Percentiles rank a stretch among this genome's conserved stretches.
These are phyloP conservation scores for Colletotrichum spaethianum DNA, from an alignment of 2,329 filamentous ascomycete species.

Conservation along the genomic window DNA sequence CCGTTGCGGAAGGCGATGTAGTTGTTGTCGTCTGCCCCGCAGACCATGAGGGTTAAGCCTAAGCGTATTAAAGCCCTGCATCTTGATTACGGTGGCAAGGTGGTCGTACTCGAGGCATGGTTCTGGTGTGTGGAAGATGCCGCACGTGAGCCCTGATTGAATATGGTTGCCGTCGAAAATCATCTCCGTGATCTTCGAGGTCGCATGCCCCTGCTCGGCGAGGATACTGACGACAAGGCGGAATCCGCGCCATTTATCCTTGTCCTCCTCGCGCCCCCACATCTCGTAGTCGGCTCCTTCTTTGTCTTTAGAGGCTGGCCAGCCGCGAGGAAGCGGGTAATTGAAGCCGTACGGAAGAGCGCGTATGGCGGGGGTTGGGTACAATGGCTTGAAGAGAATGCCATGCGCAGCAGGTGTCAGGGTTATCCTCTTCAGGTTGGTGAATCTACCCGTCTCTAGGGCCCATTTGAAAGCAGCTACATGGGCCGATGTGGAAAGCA, in stretches of 20 bases:
- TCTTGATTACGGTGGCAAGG: slow-evolving; percentile 44
- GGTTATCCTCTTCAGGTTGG: slow-evolving; percentile 53
- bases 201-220: slow-evolving; percentile 27
- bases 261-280: slow-evolving; percentile 41
- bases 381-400: slow-evolving; percentile 51
- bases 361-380: slow-evolving; percentile 59
- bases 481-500: slow-evolving; percentile 49
- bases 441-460: slow-evolving; percentile 49
- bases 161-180: slow-evolving; percentile 50
- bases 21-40: slow-evolving; percentile 14
- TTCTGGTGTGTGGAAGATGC: slow-evolving; percentile 46
- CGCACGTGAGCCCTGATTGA: slow-evolving; percentile 49
- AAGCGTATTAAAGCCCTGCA: slow-evolving; percentile 47
- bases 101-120: slow-evolving; percentile 46
- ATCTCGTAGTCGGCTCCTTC: neutral
- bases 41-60: slow-evolving; percentile 45
- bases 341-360: slow-evolving; percentile 56
- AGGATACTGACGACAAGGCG: slow-evolving; percentile 47
- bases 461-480: slow-evolving; percentile 50
- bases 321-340: slow-evolving; percentile 54
- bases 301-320: slow-evolving; percentile 42
- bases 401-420: slow-evolving; percentile 58
- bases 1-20: slow-evolving; percentile 41
- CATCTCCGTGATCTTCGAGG: slow-evolving; percentile 51
- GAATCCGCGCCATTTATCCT: slow-evolving; percentile 51